Evolutionary conservation across 2,329 filamentous ascomycete species (phyloP).

Genomic region (Drechslerella stenobrocha): DNA sequence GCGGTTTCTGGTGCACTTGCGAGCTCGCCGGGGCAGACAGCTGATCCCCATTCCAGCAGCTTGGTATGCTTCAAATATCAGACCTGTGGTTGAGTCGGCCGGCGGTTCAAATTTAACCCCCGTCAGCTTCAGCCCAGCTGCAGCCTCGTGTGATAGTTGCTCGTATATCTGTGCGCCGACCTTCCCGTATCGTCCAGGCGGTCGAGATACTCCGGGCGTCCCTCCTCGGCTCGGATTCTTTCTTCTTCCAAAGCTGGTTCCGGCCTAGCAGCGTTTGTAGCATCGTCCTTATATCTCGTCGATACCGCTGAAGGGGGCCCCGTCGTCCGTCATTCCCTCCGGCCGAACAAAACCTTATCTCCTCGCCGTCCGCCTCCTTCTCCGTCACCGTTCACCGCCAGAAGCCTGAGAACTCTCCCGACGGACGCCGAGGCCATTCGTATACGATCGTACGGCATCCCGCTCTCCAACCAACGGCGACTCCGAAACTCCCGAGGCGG

Average conservation of each 20-base stretch:
- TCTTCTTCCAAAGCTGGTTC: neutral
- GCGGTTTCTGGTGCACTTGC: neutral
- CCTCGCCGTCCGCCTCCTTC: neutral
- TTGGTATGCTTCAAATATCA: constrained; percentile 29
- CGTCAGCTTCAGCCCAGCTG: constrained; percentile 12
- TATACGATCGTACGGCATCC: too few species aligned
- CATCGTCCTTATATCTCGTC: too few species aligned
- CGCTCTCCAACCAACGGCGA: neutral
- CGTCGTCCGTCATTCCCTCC: constrained; percentile 1
- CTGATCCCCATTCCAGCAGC: constrained; percentile 30
- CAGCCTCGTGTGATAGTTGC: neutral
- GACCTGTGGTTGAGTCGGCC: neutral
- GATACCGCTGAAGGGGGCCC: neutral
- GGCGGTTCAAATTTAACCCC: too few species aligned
- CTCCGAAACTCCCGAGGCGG: constrained; percentile 27
- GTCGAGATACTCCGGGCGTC: neutral
- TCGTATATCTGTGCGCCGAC: constrained; percentile 4
- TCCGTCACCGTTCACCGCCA: neutral
- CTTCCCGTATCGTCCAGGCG: neutral
- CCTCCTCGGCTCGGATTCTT: neutral
- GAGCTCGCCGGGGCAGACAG: constrained; percentile 6
- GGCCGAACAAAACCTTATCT: constrained; percentile 21
- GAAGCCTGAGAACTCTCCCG: neutral
- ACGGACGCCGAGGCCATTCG: neutral
- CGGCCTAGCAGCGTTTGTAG: neutral